Conservation (phyloP, 441 rosid species). For the Geranium incanum region DNA sequence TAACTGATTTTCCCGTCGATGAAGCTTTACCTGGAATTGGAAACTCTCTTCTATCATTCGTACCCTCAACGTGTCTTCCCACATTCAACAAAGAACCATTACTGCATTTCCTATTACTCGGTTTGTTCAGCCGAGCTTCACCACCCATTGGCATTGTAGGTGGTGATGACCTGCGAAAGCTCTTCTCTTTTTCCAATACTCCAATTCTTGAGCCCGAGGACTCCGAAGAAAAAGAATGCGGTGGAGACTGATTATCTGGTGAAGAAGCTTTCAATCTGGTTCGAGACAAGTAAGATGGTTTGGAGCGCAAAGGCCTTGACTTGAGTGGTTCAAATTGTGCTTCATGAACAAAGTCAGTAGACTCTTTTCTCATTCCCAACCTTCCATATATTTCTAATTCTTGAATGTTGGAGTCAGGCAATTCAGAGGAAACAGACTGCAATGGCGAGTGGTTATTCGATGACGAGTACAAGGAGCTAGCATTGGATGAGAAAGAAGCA, state of each 20-base stretch:
- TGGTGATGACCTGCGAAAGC: not conserved
- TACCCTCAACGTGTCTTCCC: too few species aligned
- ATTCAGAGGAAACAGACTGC: not conserved
- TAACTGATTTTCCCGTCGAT: too few species aligned
- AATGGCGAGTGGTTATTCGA: not conserved
- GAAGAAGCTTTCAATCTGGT: too few species aligned
- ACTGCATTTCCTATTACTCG: too few species aligned
- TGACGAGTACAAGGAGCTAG: not conserved
- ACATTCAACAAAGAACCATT: too few species aligned
- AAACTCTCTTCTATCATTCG: too few species aligned
- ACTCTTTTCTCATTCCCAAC: not conserved
- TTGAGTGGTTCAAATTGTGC: not conserved
- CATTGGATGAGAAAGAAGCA: not conserved
- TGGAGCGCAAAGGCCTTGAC: not conserved
- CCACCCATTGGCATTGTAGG: not conserved
- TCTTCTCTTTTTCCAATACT: too few species aligned
- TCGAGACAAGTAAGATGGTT: not conserved
- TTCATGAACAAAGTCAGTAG: not conserved
- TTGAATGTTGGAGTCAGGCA: conserved; percentile 2
- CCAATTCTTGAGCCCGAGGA: not conserved
- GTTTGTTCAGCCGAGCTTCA: too few species aligned
- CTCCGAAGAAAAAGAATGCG: not conserved
- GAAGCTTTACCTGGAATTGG: too few species aligned
- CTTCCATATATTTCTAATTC: not conserved
- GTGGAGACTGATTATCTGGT: not conserved